A percentile compares a stretch with the other conserved stretches of the same genome.
These are phyloP conservation scores for Ophiostoma angusticollis DNA, from an alignment of 2,329 filamentous ascomycete genomes.

Conservation along the genomic window DNA sequence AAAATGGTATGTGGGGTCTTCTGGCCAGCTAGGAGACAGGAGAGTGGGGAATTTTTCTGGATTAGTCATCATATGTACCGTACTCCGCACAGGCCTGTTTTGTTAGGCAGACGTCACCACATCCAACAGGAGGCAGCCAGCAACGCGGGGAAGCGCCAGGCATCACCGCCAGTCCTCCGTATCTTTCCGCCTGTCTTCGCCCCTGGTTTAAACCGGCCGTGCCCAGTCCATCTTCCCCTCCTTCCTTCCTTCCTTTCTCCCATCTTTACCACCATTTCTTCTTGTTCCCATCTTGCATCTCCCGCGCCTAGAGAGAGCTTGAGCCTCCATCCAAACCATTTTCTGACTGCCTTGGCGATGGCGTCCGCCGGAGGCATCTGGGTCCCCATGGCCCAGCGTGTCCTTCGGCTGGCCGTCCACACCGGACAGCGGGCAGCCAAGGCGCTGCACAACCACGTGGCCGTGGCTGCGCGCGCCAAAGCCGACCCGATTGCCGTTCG, in stretches of 20 bases:
- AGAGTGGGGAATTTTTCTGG: too few species aligned
- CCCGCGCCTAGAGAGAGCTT: too few species aligned
- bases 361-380: conserved; percentile 43
- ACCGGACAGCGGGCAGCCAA: conserved; percentile 33
- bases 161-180: not conserved
- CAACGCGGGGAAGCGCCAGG: too few species aligned
- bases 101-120: too few species aligned
- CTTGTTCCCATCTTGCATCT: conserved; percentile 1
- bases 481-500: conserved; percentile 34
- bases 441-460: conserved; percentile 37
- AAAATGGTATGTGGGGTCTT: too few species aligned
- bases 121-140: too few species aligned
- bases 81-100: too few species aligned
- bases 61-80: too few species aligned
- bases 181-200: conserved; percentile 1
- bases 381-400: conserved; percentile 42
- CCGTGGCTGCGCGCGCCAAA: conserved; percentile 26
- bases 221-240: conserved; percentile 3
- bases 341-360: conserved; percentile 31
- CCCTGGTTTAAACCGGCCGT: conserved; percentile 4
- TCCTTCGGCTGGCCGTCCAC: conserved; percentile 37
- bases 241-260: not conserved
- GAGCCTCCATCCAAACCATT: too few species aligned
- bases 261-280: not conserved
- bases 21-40: too few species aligned